These are phyloP conservation scores for Isoetes engelmannii DNA, from an alignment of 83 land plant genomes.

Conservation along the genomic window DNA sequence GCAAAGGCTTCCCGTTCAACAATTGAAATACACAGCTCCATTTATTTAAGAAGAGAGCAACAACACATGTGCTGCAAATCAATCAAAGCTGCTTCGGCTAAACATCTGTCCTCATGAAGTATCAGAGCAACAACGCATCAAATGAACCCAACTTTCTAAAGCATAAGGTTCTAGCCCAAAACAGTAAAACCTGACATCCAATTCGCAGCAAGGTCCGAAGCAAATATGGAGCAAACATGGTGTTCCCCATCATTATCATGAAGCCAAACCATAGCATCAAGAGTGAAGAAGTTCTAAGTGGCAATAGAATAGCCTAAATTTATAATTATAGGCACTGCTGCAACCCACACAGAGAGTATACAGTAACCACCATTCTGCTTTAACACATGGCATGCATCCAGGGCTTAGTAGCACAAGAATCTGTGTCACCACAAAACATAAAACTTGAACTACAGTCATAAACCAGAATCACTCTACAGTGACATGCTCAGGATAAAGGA, in stretches of 20 bases:
- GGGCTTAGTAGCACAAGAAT: slow-evolving; percentile 26
- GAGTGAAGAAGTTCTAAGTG: slow-evolving; percentile 31
- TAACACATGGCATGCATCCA: too few relatives aligned
- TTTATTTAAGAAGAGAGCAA: too few relatives aligned
- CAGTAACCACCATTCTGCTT: slow-evolving; percentile 14
- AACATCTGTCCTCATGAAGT: too few relatives aligned
- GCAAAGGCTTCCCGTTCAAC: too few relatives aligned
- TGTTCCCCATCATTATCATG: slow-evolving; percentile 50
- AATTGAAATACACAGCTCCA: too few relatives aligned
- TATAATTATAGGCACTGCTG: slow-evolving; percentile 45
- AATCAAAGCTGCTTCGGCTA: too few relatives aligned
- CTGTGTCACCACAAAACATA: slow-evolving; percentile 17
- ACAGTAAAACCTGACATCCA: too few relatives aligned
- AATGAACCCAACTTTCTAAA: too few relatives aligned
- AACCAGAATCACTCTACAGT: slow-evolving; percentile 33
- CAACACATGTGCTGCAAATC: too few relatives aligned
- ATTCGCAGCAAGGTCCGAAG: too few relatives aligned
- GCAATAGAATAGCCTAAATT: slow-evolving; percentile 52
- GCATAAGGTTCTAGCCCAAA: too few relatives aligned
- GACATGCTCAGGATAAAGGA: slow-evolving; percentile 23
- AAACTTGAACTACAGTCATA: slow-evolving; percentile 30
- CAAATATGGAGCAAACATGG: slow-evolving; percentile 47
- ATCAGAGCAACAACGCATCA: too few relatives aligned
- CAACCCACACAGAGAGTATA: slow-evolving; percentile 30
- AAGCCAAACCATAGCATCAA: slow-evolving; percentile 33